Evolutionary conservation across 2,329 filamentous ascomycete genomes (phyloP), one percentile per base, ranked within the genome.

Genomic region (Rasamsonia emersonii): DNA sequence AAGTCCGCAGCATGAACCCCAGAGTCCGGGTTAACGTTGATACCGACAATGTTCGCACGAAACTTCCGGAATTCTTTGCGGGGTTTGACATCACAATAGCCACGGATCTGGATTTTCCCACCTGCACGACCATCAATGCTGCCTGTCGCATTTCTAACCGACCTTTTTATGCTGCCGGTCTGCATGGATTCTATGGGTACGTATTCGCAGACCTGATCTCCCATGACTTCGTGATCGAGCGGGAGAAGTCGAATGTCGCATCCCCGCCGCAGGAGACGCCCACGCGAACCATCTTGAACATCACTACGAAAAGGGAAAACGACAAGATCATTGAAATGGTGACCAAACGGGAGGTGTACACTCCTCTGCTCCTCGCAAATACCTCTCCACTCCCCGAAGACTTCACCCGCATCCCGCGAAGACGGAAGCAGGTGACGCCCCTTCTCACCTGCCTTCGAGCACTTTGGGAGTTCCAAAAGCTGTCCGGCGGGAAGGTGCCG

Each of bases 161-260:
- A 28, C 79, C 86, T 8, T 95, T 95, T 59, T 98, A 98, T 60
- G 86, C 86, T 7, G 83, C 86, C 20, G 81, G 79, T 30, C 76
- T 82, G 3, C 85, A 95, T 53, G 91, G 91, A 29, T 73, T 94
- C 54, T 96, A 93, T 56, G 91, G 91, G 35, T 98, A 85, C 64
- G 82, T 94, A 44, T 98, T 98, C 56, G 82, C 83, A 36, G 91
- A 98, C 56, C 71, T 98, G 14, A 86, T 94, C 45, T 73, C 79
- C 49, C 91, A 98, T 57, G 79, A 88, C 49, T 98, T 86, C 52
- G 77, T 91, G 38, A 80, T 98, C 39, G 80, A 93, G 64, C 79
- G 91, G 36, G 77, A 85, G 39, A 79, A 81, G 41, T 79, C 82
- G 36, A 96, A 96, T 51, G 65, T 83, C 9, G 53, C 74, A 13